Evolutionary conservation across 306 rosid species (phyloP).

Genomic region (Neltuma alba): DNA sequence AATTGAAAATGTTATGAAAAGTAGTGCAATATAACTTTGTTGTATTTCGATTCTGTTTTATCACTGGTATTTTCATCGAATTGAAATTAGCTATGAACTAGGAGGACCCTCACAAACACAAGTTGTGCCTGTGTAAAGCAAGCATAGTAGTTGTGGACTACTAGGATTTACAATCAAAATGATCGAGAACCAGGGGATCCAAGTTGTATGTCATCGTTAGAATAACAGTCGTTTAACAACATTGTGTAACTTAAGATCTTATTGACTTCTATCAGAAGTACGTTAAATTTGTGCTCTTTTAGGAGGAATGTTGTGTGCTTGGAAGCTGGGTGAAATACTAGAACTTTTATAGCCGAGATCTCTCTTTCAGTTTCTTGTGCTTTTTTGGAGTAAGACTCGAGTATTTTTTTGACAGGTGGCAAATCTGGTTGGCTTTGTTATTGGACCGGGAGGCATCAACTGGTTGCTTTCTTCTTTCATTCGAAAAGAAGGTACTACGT

Average conservation of each 20-base stretch:
- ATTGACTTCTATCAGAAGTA: neutral
- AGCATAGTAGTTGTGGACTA: too few species aligned
- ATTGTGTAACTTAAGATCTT: neutral
- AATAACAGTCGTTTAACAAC: neutral
- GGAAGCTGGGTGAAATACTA: neutral
- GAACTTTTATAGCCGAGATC: neutral
- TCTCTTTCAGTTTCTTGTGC: neutral
- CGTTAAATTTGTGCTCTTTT: neutral
- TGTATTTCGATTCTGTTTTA: neutral
- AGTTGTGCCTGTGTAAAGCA: neutral
- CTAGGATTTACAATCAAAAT: too few species aligned
- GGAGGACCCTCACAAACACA: neutral
- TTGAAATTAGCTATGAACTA: neutral
- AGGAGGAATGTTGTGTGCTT: neutral
- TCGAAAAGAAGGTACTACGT: constrained; percentile 66
- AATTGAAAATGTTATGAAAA: neutral
- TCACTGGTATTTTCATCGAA: neutral
- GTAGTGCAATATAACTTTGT: neutral
- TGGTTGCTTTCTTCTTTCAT: constrained; percentile 78
- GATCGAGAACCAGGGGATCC: neutral
- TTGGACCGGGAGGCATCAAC: constrained; percentile 79
- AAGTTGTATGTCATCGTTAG: neutral
- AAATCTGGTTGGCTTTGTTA: constrained; percentile 90
- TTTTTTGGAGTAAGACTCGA: neutral
- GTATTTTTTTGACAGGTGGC: constrained; percentile 64